Base-by-base conservation (phyloP, 2,329 filamentous ascomycete species). In the Amauroascus niger region DNA sequence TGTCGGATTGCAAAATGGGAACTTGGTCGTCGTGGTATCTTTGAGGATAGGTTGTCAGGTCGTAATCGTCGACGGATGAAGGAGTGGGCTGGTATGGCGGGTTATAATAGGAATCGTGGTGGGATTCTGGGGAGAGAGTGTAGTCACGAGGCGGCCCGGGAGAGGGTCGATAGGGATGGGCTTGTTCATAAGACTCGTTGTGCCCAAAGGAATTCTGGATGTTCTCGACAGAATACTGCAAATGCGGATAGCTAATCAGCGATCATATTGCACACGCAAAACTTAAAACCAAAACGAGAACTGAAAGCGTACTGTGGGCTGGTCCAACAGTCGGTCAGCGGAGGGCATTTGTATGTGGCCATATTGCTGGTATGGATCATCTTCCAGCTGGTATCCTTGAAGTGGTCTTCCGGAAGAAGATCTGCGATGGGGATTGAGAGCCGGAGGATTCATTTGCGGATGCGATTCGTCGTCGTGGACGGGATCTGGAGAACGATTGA, bases 81-180 rank as follows among this genome's bases (percentile, higher is more conserved):
- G 77, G 76, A 8, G 79, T 74, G 11, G 88, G 86, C 60, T 89
- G 80, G 69, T 95, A 95, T 1, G 88, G 85, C 60, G 86, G 82
- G 62, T 84, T 87, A 68, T 86, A 91, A 74, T 95, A 95, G 53
- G 82, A 80, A 69, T 95, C 88, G 66, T 93, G 88, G 64, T 95
- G 88, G 55, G 84, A 83, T 67, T 94, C 84, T 8, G 91, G 89
- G 64, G 88, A 83, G 57, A 95, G 72, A 3, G 82, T 76, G 67
- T 93, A 90, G 53, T 89, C 86, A 55, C 76, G 75, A 57, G 76
- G 76, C 40, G 77, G 74, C 59, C 80, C 78, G 57, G 76, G 69
- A 44, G 69, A 68, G 2, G 58, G 63, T 52, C 70, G 69, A 53
- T 69, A 72, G 28, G 75, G 74, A 56, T 79, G 60, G 61, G 71